Percentiles rank a stretch among this genome's conserved stretches.
phyloP scores from a whole-genome alignment of 495 filamentous ascomycete genomes.

The Letharia columbiana region DNA sequence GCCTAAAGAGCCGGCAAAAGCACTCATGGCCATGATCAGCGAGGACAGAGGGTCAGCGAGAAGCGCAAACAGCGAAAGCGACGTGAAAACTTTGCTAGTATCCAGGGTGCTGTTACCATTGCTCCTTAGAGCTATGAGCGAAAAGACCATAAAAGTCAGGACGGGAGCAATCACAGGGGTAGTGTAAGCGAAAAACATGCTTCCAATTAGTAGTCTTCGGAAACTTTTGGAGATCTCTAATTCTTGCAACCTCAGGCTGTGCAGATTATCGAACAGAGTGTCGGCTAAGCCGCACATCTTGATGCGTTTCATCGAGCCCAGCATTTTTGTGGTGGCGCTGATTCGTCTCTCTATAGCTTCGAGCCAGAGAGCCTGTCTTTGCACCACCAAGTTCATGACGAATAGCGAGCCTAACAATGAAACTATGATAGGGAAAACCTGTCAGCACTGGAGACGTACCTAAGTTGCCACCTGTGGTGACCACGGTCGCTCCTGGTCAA shows the following conservation, averaged over 20 bases:
- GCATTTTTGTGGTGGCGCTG: constrained; percentile 41
- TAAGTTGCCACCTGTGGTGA: background rate
- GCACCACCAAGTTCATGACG: constrained; percentile 38
- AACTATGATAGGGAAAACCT: constrained; percentile 10
- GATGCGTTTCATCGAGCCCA: constrained; percentile 51
- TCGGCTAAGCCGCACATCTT: constrained; percentile 55
- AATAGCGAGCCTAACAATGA: constrained; percentile 37
- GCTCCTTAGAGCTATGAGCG: constrained; percentile 39
- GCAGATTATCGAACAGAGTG: constrained; percentile 34
- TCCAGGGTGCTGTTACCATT: constrained; percentile 37
- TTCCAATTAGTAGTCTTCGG: constrained; percentile 46
- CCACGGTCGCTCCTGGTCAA: background rate
- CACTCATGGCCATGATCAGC: constrained; percentile 50
- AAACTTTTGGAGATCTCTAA: constrained; percentile 47
- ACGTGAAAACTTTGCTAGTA: constrained; percentile 47
- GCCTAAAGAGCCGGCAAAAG: constrained; percentile 44
- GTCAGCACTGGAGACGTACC: background rate
- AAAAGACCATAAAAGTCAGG: constrained; percentile 43
- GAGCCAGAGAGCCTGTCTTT: constrained; percentile 45
- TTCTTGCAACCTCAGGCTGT: constrained; percentile 48
- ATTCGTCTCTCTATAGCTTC: constrained; percentile 46
- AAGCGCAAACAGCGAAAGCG: constrained; percentile 52
- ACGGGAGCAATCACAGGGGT: constrained; percentile 42
- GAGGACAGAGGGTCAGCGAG: constrained; percentile 46
- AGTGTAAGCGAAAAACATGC: constrained; percentile 41